phyloP scores from a whole-genome alignment of 2,329 filamentous ascomycete species.

The Chrysosporium queenslandicum region DNA sequence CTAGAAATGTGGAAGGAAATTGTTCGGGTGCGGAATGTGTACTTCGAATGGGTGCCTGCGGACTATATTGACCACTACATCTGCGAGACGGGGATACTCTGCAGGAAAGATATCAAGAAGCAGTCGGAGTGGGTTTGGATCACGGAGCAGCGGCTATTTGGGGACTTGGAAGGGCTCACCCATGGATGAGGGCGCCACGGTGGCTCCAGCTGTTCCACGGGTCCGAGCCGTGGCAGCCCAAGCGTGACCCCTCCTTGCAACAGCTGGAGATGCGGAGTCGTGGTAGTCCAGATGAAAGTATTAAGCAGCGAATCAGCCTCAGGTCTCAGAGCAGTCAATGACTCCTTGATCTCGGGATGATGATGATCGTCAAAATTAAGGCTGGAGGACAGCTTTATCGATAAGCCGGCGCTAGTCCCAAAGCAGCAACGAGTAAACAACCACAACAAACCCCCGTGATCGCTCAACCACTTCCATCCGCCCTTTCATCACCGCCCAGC shows the following conservation, averaged over 20 bases:
- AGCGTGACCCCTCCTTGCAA: too few relatives aligned
- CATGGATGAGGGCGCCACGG: constrained; percentile 8
- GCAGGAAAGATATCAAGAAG: constrained; percentile 17
- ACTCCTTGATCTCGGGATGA: too few relatives aligned
- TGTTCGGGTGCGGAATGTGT: constrained; percentile 33
- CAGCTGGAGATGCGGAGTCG: too few relatives aligned
- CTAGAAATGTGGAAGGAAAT: constrained; percentile 15
- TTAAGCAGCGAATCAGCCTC: too few relatives aligned
- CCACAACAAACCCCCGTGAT: constrained; percentile 11
- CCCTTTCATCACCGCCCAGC: neutral
- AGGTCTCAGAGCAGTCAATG: too few relatives aligned
- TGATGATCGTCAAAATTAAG: too few relatives aligned
- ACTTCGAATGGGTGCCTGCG: constrained; percentile 47
- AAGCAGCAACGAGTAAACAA: constrained; percentile 32
- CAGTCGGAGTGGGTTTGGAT: constrained; percentile 13
- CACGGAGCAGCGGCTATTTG: constrained; percentile 15
- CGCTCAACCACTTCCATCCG: constrained; percentile 20
- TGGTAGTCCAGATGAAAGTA: too few relatives aligned
- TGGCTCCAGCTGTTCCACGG: neutral
- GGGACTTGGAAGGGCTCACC: constrained; percentile 3
- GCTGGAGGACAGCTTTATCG: constrained; percentile 29
- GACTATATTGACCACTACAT: constrained; percentile 42
- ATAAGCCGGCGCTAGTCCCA: constrained; percentile 31
- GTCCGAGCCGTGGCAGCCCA: too few relatives aligned
- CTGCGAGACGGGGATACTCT: constrained; percentile 39